Conservation (phyloP, 2,329 filamentous ascomycete species). For the Periconia macrospinosa region DNA sequence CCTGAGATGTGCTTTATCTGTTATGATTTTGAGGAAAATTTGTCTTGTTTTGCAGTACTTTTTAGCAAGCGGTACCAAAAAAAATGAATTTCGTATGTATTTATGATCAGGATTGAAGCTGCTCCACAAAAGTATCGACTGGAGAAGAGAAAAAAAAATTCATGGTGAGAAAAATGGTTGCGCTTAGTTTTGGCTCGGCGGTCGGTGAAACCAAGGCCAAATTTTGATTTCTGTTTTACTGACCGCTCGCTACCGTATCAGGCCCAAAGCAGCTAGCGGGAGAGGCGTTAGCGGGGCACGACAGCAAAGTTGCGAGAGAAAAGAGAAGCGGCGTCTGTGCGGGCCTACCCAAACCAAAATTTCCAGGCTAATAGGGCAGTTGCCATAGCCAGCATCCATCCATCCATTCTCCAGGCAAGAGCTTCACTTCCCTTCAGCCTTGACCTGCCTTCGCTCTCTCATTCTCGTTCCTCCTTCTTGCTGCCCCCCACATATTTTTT, state of each 20-base stretch:
- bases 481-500: constrained; percentile 4
- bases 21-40: too few species aligned
- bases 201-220: constrained; percentile 4
- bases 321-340: constrained; percentile 15
- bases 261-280: background rate
- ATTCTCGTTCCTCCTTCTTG: constrained; percentile 5
- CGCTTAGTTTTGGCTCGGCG: too few species aligned
- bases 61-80: too few species aligned
- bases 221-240: background rate
- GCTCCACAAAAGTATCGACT: too few species aligned
- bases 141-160: too few species aligned
- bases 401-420: constrained; percentile 5
- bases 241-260: background rate
- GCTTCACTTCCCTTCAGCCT: constrained; percentile 10
- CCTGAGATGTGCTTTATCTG: background rate
- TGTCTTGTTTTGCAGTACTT: too few species aligned
- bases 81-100: too few species aligned
- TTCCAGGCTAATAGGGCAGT: constrained; percentile 14
- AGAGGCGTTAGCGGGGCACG: constrained; percentile 11
- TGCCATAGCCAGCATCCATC: too few species aligned
- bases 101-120: too few species aligned
- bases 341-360: constrained; percentile 28
- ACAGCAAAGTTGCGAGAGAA: background rate
- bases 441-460: constrained; percentile 7
- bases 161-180: too few species aligned